Percentiles rank a stretch among this genome's conserved stretches.
Evolutionary conservation across 306 rosid species (phyloP).

Genomic region (Cajanus cajan): DNA sequence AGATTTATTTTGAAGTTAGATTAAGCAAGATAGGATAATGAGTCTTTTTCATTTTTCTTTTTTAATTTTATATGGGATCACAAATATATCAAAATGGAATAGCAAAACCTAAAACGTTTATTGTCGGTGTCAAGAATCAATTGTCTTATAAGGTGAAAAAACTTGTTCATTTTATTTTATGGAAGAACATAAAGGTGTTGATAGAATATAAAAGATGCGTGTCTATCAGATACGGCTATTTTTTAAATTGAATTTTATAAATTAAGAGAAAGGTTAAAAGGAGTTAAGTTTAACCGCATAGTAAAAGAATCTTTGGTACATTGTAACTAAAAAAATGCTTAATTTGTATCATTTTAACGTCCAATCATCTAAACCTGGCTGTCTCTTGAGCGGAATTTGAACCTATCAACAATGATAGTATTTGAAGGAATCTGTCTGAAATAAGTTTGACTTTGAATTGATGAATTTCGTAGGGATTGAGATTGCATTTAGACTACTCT

Average conservation of each 20-base stretch:
- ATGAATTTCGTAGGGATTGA: conserved; percentile 66
- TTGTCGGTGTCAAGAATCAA: not conserved
- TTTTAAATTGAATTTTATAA: not conserved
- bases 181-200: not conserved
- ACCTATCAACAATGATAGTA: not conserved
- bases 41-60: not conserved
- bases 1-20: not conserved
- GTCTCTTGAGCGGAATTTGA: not conserved
- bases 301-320: too few relatives aligned
- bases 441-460: conserved; percentile 22
- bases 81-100: not conserved
- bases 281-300: too few relatives aligned
- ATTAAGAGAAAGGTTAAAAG: too few relatives aligned
- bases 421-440: not conserved
- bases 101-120: not conserved
- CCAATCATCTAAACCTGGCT: not conserved
- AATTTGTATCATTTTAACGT: not conserved
- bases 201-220: not conserved
- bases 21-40: not conserved
- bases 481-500: conserved; percentile 84
- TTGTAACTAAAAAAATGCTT: not conserved
- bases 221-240: not conserved
- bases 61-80: conserved; percentile 6
- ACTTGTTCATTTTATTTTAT: too few relatives aligned
- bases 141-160: not conserved